Percentiles rank a stretch among this genome's conserved stretches.
Evolutionary conservation across 1,284 basidiomycete species (phyloP).

Genomic region (Irpex sp.): DNA sequence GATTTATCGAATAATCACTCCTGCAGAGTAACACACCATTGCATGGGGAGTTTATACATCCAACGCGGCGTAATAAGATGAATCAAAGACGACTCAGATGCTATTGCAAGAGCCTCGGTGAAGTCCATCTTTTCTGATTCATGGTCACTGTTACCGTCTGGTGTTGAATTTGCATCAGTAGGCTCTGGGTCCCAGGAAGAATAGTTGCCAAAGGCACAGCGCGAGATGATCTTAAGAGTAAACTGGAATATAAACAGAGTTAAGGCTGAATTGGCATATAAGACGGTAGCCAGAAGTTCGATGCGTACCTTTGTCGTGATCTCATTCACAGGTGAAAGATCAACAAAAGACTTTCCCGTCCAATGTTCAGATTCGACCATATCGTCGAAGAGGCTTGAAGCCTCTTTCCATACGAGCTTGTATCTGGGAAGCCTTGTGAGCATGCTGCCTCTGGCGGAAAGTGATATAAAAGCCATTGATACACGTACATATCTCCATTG

Average conservation of each 20-base stretch:
- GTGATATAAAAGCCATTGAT: no score
- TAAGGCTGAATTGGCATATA: background rate
- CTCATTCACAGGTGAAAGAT: background rate
- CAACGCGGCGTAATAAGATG: constrained; percentile 5
- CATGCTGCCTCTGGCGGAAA: no score
- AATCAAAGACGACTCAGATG: background rate
- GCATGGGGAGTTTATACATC: constrained; percentile 11
- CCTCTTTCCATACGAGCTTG: constrained; percentile 5
- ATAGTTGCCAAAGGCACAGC: constrained; percentile 6
- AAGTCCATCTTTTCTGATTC: constrained; percentile 1
- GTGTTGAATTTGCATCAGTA: background rate
- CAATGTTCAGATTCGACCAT: constrained; percentile 12
- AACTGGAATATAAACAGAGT: background rate
- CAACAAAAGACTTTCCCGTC: background rate
- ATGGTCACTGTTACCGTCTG: background rate
- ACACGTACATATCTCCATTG: no score
- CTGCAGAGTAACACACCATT: constrained; percentile 1
- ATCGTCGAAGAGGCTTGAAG: constrained; percentile 8
- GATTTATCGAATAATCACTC: background rate
- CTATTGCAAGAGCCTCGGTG: constrained; percentile 1
- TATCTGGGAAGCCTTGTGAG: background rate
- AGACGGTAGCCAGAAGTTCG: background rate
- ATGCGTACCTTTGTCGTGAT: constrained; percentile 8
- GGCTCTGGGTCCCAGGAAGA: constrained; percentile 2
- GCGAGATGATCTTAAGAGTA: constrained; percentile 3